Evolutionary conservation across 2,329 filamentous ascomycete genomes (phyloP), one percentile per base, ranked within the genome.

Genomic region (Botrytis paeoniae): DNA sequence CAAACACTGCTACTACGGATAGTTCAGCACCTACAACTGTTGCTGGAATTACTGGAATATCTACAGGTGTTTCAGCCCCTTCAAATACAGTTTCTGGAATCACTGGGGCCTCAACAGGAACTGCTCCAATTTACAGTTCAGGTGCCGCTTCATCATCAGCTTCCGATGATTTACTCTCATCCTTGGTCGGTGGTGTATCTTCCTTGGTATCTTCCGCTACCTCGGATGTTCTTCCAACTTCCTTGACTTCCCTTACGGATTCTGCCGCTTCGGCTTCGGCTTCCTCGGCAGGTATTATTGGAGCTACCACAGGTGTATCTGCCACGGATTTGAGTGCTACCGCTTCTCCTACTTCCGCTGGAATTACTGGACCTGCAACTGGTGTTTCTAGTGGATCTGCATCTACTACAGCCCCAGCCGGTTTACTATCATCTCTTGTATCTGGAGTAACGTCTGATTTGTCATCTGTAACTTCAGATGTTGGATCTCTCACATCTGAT

Each of bases 161-260:
- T 48, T 59, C 69, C 3, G 43, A 43, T 20, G 43, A 66, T 20
- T n/a, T 71, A 20, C 60, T 71, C 35, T 54, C 69, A 51, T 63
- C 69, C 48, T 43, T 70, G 45, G 22, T 70, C 29, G 69, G 69
- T 51, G 69, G 51, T 6, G 48, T 45, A 12, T 41, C 51, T 2
- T 64, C 60, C 22, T 22, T 64, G 8, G 25, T 70, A 29, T 66
- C 70, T 45, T 70, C 59, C 7, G 48, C 39, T n/a, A 71, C 69
- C 51, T 73, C 73, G 20, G 71, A 69, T 62, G 41, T 72, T 57
- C 54, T 73, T 22, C 71, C 60, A 35, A 69, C 75, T 41, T 51
- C 64, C 25, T 20, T 25, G 39, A 37, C 16, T 54, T 68, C 45
- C 25, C 32, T 20, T 35, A 6, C 60, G n/a, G 37, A 62, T 29